A percentile compares a stretch with the other conserved stretches of the same genome.
Conservation (phyloP, 495 filamentous ascomycete species). For the Trichoderma reesei region DNA sequence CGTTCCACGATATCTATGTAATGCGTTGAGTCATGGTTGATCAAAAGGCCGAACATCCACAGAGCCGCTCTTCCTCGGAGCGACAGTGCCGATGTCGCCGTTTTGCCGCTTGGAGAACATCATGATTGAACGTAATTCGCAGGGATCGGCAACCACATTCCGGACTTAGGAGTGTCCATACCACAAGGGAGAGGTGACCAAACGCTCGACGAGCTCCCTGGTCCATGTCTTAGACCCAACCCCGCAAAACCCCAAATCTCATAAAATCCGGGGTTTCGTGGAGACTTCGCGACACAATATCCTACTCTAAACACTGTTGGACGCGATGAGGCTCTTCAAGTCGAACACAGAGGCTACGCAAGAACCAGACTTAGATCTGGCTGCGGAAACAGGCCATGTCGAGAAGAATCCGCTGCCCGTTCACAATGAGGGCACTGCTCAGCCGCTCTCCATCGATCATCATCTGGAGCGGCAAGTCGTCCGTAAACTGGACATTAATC, state of each 20-base stretch:
- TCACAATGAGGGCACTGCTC: background rate
- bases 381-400: background rate
- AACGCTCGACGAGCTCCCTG: background rate
- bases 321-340: background rate
- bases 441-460: background rate
- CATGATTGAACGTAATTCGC: background rate
- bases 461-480: background rate
- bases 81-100: background rate
- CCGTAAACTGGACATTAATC: background rate
- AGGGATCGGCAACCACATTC: background rate
- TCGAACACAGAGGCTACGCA: background rate
- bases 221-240: background rate
- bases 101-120: background rate
- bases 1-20: no score
- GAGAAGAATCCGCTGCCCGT: background rate
- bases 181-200: background rate
- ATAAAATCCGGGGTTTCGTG: constrained; percentile 3
- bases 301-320: background rate
- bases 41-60: no score
- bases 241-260: background rate
- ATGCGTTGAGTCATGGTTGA: background rate
- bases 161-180: background rate
- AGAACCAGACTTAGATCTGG: background rate
- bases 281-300: background rate
- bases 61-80: background rate